Evolutionary conservation across 768 basidiomycete species (phyloP).

Genomic region (Boletus bicolor): DNA sequence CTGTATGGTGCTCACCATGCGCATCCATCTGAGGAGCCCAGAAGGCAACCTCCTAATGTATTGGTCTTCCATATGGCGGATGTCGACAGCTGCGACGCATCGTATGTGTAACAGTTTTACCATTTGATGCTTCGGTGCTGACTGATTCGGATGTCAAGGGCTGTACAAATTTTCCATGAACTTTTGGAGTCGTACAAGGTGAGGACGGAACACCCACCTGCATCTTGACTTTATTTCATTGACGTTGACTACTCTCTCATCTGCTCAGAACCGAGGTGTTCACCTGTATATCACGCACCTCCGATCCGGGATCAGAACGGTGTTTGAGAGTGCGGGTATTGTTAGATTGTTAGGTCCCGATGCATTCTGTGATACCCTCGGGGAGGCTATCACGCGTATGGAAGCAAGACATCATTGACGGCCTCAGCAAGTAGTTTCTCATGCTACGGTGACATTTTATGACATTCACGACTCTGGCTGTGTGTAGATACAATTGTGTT

Average conservation of each 20-base stretch:
- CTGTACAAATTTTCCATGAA: conserved; percentile 81
- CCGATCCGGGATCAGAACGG: conserved; percentile 32
- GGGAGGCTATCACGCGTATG: conserved; percentile 40
- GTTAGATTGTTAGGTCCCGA: conserved; percentile 41
- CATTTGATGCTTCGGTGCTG: not conserved
- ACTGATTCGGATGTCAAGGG: conserved; percentile 41
- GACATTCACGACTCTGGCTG: not conserved
- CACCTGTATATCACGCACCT: conserved; percentile 46
- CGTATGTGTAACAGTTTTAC: conserved; percentile 49
- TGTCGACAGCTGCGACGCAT: conserved; percentile 87
- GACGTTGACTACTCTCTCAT: not conserved
- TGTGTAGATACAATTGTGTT: not conserved
- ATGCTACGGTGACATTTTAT: not conserved
- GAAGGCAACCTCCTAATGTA: conserved; percentile 67
- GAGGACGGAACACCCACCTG: not conserved
- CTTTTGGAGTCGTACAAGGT: conserved; percentile 77
- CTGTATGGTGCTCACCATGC: conserved; percentile 75
- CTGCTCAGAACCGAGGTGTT: conserved; percentile 41
- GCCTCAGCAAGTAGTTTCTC: not conserved
- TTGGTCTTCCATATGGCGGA: conserved; percentile 94
- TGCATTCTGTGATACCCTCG: conserved; percentile 43
- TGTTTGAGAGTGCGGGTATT: conserved; percentile 46
- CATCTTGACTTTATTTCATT: not conserved
- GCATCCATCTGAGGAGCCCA: conserved; percentile 88
- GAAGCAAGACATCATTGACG: conserved; percentile 23